Evolutionary conservation across 176 grass and related monocot genomes (phyloP).

Genomic region (Hyparrhenia diplandra): DNA sequence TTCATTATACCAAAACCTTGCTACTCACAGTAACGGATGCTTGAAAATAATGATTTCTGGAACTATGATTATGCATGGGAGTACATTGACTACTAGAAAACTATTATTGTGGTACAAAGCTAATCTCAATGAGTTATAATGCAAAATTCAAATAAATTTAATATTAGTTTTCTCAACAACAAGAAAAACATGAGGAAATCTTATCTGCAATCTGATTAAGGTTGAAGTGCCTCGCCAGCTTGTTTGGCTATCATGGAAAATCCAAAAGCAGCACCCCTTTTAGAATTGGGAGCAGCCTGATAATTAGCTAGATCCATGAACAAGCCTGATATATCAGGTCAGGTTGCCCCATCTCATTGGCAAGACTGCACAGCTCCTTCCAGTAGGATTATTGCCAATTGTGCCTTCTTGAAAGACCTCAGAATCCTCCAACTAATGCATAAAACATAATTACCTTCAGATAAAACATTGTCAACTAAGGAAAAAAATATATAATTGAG

Average conservation of each 20-base stretch:
- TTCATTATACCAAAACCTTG: not conserved
- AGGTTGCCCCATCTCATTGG: slow-evolving; percentile 96
- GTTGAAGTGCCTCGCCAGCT: slow-evolving; percentile 92
- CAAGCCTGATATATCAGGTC: slow-evolving; percentile 98
- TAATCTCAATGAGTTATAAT: not conserved
- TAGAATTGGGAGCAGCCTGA: slow-evolving; percentile 93
- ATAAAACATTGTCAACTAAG: slow-evolving; percentile 2
- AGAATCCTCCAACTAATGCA: slow-evolving; percentile 83
- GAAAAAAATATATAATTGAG: slow-evolving; percentile 9
- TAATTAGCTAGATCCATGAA: slow-evolving; percentile 99
- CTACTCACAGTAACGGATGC: not conserved
- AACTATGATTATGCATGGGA: not conserved
- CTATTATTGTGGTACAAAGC: not conserved
- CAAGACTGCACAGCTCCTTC: slow-evolving; percentile 89
- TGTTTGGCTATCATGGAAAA: slow-evolving; percentile 99
- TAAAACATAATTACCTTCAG: slow-evolving; percentile 20
- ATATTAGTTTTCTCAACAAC: not conserved
- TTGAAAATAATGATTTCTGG: not conserved
- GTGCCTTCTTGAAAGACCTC: slow-evolving; percentile 97
- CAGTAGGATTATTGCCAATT: slow-evolving; percentile 74
- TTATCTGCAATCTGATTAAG: slow-evolving; percentile 8
- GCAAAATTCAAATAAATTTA: not conserved
- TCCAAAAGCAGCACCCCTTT: slow-evolving; percentile 95
- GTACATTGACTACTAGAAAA: slow-evolving; percentile 1
- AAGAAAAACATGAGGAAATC: not conserved